Evolutionary conservation across 2,329 filamentous ascomycete species (phyloP).

Genomic region (Colletotrichum liriopes): DNA sequence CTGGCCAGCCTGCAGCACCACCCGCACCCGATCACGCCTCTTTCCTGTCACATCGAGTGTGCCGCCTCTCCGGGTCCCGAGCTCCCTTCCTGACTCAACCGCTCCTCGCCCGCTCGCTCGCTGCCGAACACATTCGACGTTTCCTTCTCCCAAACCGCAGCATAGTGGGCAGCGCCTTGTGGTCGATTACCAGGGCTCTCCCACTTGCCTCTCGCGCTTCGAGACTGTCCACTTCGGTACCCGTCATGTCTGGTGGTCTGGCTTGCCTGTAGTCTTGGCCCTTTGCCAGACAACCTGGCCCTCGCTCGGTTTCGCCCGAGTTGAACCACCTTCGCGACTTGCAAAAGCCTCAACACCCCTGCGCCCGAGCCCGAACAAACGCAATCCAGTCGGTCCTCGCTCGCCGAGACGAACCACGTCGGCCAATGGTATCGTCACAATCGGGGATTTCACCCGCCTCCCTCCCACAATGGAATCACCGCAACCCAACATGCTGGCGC

Average conservation of each 20-base stretch:
- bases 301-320: slow-evolving; percentile 22
- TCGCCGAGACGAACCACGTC: slow-evolving; percentile 35
- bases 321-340: slow-evolving; percentile 31
- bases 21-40: slow-evolving; percentile 11
- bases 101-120: slow-evolving; percentile 11
- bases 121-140: slow-evolving; percentile 18
- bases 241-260: slow-evolving; percentile 63
- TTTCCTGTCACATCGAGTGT: slow-evolving; percentile 10
- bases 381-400: slow-evolving; percentile 31
- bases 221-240: slow-evolving; percentile 30
- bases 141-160: background rate
- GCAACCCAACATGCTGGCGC: slow-evolving; percentile 62
- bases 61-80: background rate
- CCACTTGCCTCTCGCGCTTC: slow-evolving; percentile 22
- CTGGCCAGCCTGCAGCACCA: slow-evolving; percentile 9
- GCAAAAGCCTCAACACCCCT: slow-evolving; percentile 18
- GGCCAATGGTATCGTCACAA: slow-evolving; percentile 54
- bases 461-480: slow-evolving; percentile 61
- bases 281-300: slow-evolving; percentile 58
- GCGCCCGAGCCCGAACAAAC: slow-evolving; percentile 20
- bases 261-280: slow-evolving; percentile 64
- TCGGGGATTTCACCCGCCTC: slow-evolving; percentile 48
- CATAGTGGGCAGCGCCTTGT: slow-evolving; percentile 16
- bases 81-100: background rate
- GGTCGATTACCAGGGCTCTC: slow-evolving; percentile 18